phyloP scores from a whole-genome alignment of 2,329 filamentous ascomycete genomes.

The Sordariomycetes sp. region DNA sequence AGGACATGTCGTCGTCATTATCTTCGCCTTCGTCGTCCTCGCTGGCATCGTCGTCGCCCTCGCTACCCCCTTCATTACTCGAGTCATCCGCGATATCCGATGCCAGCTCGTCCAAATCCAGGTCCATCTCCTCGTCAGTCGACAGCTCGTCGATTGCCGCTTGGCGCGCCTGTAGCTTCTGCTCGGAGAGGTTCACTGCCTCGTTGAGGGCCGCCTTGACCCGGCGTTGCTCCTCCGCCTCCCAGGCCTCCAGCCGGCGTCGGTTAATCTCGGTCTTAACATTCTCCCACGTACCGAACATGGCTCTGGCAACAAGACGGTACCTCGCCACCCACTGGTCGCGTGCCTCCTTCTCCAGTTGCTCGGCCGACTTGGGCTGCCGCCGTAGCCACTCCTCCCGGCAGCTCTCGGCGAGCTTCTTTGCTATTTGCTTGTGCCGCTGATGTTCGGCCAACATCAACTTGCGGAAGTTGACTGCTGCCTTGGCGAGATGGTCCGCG shows the following conservation, averaged over 20 bases:
- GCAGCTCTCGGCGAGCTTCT: slow-evolving; percentile 68
- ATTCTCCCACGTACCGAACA: slow-evolving; percentile 53
- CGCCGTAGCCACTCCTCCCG: slow-evolving; percentile 63
- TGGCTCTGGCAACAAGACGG: slow-evolving; percentile 53
- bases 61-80: slow-evolving; percentile 8
- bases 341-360: slow-evolving; percentile 69
- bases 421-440: slow-evolving; percentile 66
- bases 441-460: slow-evolving; percentile 71
- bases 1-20: slow-evolving; percentile 44
- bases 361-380: slow-evolving; percentile 67
- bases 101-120: slow-evolving; percentile 22
- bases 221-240: slow-evolving; percentile 52
- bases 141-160: slow-evolving; percentile 38
- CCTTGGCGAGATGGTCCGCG: slow-evolving; percentile 71
- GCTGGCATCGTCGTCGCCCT: slow-evolving; percentile 15
- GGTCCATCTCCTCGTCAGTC: slow-evolving; percentile 32
- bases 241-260: slow-evolving; percentile 48
- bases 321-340: slow-evolving; percentile 59
- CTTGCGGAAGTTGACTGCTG: slow-evolving; percentile 69
- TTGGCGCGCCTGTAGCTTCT: slow-evolving; percentile 54
- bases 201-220: slow-evolving; percentile 61
- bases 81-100: slow-evolving; percentile 14
- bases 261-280: slow-evolving; percentile 51
- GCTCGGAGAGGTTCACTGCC: slow-evolving; percentile 61
- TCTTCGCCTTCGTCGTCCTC: slow-evolving; percentile 28